Percentiles rank a stretch among this genome's conserved stretches.
Conservation (phyloP, 345 rosid genomes). For the Leavenworthia alabamica region DNA sequence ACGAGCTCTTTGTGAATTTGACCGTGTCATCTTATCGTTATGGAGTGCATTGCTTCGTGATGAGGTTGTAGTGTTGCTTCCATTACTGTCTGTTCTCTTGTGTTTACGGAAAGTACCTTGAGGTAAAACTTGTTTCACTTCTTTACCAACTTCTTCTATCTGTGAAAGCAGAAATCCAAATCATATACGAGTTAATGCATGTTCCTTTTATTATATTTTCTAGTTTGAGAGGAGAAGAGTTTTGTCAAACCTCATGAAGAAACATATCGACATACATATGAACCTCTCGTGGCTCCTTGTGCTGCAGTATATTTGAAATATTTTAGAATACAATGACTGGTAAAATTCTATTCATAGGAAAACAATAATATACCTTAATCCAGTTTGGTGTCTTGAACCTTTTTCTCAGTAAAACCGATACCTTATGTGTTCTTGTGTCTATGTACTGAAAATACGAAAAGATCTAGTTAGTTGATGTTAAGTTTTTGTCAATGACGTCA, state of each 20-base stretch:
- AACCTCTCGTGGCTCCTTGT: constrained; percentile 98
- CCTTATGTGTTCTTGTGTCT: constrained; percentile 68
- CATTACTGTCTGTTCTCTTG: constrained; percentile 85
- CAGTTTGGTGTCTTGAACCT: constrained; percentile 95
- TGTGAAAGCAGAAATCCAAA: constrained; percentile 14
- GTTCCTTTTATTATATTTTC: background rate
- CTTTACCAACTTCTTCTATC: constrained; percentile 67
- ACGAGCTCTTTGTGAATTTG: constrained; percentile 74
- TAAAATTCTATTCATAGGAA: constrained; percentile 11
- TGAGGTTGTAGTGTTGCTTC: constrained; percentile 66
- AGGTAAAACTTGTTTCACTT: constrained; percentile 83
- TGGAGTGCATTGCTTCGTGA: constrained; percentile 79
- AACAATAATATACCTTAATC: constrained; percentile 66
- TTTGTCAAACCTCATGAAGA: constrained; percentile 69
- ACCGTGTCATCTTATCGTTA: constrained; percentile 62
- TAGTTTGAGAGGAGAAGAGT: constrained; percentile 5
- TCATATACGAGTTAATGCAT: background rate
- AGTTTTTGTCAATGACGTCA: background rate
- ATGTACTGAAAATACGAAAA: constrained; percentile 49
- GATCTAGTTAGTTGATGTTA: constrained; percentile 16
- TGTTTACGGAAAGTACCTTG: constrained; percentile 71
- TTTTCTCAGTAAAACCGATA: constrained; percentile 79
- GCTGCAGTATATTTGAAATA: constrained; percentile 49
- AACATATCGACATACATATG: constrained; percentile 96
- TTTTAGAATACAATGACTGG: constrained; percentile 15